A percentile compares a stretch with the other conserved stretches of the same genome.
These are phyloP conservation scores for Pseudocercospora fijiensis DNA, from an alignment of 2,329 filamentous ascomycete species.

Conservation along the genomic window DNA sequence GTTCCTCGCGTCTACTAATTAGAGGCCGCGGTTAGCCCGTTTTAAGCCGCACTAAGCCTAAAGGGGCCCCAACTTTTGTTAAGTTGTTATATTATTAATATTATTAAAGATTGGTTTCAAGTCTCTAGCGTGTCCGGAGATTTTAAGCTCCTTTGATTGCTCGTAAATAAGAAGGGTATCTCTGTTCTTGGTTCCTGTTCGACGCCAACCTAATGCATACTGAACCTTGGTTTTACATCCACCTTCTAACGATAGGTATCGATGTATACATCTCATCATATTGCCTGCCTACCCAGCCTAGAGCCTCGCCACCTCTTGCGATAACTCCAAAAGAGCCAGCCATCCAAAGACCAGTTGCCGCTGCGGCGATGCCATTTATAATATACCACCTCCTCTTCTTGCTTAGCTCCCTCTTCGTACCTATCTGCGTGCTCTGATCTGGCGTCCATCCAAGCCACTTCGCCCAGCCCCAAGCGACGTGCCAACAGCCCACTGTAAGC, in stretches of 20 bases:
- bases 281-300: conserved; percentile 75
- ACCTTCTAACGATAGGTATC: conserved; percentile 58
- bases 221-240: conserved; percentile 46
- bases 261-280: conserved; percentile 73
- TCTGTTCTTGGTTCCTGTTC: not conserved
- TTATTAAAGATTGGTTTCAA: too few relatives aligned
- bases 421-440: conserved; percentile 51
- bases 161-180: conserved; percentile 16
- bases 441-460: conserved; percentile 72
- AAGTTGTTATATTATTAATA: too few relatives aligned
- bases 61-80: too few relatives aligned
- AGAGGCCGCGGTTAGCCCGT: too few relatives aligned
- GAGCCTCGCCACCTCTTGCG: conserved; percentile 65
- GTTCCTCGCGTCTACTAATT: too few relatives aligned
- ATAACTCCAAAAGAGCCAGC: conserved; percentile 77
- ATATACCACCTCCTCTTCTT: conserved; percentile 67
- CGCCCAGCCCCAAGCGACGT: conserved; percentile 83
- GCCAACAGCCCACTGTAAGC: conserved; percentile 66
- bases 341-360: conserved; percentile 70
- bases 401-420: conserved; percentile 51
- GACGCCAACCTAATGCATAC: conserved; percentile 12
- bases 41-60: too few relatives aligned
- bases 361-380: conserved; percentile 64
- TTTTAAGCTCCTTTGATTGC: too few relatives aligned
- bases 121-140: too few relatives aligned